phyloP scores from a whole-genome alignment of 129 eudicot species.

The Gnaphalium uliginosum region DNA sequence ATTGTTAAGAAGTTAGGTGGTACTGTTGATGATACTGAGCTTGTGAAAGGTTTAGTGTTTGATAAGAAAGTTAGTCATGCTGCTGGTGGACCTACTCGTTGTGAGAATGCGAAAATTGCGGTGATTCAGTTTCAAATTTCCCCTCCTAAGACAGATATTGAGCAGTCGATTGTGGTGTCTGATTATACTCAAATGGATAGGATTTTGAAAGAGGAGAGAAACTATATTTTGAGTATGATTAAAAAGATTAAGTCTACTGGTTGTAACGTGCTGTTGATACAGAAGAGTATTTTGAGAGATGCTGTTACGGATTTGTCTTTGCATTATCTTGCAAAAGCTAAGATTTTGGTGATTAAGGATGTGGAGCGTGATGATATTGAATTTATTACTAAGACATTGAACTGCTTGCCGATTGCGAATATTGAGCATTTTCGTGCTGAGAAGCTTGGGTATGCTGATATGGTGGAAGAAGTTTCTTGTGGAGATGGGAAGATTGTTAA shows the following conservation, averaged over 20 bases:
- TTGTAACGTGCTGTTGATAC: slow-evolving; percentile 9
- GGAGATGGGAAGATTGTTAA: slow-evolving; percentile 17
- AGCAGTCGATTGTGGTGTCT: slow-evolving; percentile 9
- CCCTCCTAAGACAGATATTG: background rate
- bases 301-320: slow-evolving; percentile 9
- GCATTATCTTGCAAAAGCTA: slow-evolving; percentile 13
- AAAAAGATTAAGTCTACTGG: slow-evolving; percentile 6
- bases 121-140: slow-evolving; percentile 11
- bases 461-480: slow-evolving; percentile 6
- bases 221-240: slow-evolving; percentile 1
- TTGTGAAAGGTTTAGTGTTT: slow-evolving; percentile 4
- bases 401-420: slow-evolving; percentile 5
- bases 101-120: background rate
- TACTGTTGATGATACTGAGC: slow-evolving; percentile 9
- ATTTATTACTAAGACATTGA: slow-evolving; percentile 3
- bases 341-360: slow-evolving; percentile 10
- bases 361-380: slow-evolving; percentile 16
- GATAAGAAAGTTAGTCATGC: slow-evolving; percentile 13
- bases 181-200: slow-evolving; percentile 12
- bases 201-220: slow-evolving; percentile 5
- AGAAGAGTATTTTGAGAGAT: slow-evolving; percentile 10
- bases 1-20: slow-evolving; percentile 1
- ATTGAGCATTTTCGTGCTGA: slow-evolving; percentile 12
- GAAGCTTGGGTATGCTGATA: slow-evolving; percentile 1
- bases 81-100: slow-evolving; percentile 10